Base-by-base conservation (phyloP, 164 flowering plant genomes). In the Annona squamosa region DNA sequence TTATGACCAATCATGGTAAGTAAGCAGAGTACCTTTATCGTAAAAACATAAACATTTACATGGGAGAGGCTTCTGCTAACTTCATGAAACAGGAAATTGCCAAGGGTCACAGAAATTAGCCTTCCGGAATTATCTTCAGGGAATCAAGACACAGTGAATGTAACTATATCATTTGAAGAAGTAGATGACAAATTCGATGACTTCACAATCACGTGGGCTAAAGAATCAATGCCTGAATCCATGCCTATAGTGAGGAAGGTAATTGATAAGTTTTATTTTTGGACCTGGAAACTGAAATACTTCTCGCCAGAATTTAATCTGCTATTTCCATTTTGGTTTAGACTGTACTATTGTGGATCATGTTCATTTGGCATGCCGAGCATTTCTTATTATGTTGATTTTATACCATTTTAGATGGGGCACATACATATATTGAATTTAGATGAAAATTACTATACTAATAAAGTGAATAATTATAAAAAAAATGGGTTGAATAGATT, bases 1-100 rank as follows among this genome's bases (percentile, higher is more conserved):
- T 71, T 87, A 86, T 76, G 85, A 77, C 79, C 77, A 78, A 83
- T 79, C 87, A 69, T 72, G 84, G 90, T 86, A 82, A 59, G 82
- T 65, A 76, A 26, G 12, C 69, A 10, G 2, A 13, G 13, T 66
- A n/a, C 43, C 65, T 63, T 6, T 68, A 48, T 67, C 2, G 16
- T 5, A 10, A 5, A 5, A 45, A n/a, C 62, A 16, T 13, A 45
- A 62, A 45, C 42, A 48, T 5, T 7, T 6, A 69, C 52, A 17
- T 59, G 26, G 6, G 2, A 52, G 48, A 48, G 46, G 44, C 13
- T 72, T 70, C 52, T 63, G 46, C 69, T 66, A 48, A 75, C 72
- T 69, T 76, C 63, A 57, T 72, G 13, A 5, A 68, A 75, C 85
- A 85, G 87, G 57, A 85, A 81, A 62, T 65, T 69, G 42, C 78